These are phyloP conservation scores for Kodamaea suecica DNA, from an alignment of 1,139 yeast genomes.

Conservation along the genomic window DNA sequence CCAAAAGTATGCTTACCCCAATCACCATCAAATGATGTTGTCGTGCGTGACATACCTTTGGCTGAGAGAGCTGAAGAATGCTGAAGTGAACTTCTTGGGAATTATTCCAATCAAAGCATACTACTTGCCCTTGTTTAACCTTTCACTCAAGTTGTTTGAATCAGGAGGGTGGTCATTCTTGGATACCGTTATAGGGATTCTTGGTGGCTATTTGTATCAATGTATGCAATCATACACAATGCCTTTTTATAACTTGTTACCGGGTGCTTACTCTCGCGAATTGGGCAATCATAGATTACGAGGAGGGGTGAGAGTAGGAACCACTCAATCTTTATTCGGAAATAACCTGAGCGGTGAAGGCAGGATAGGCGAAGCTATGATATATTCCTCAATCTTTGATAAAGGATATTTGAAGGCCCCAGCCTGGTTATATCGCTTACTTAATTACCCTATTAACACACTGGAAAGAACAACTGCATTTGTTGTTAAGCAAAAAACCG, in stretches of 20 bases:
- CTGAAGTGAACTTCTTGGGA: slow-evolving; percentile 49
- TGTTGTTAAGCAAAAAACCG: slow-evolving; percentile 1
- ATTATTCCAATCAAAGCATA: slow-evolving; percentile 58
- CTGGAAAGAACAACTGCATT: slow-evolving; percentile 34
- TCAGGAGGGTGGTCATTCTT: slow-evolving; percentile 40
- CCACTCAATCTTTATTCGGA: slow-evolving; percentile 8
- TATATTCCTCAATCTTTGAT: slow-evolving; percentile 39
- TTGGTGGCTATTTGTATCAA: slow-evolving; percentile 56
- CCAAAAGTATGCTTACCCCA: slow-evolving; percentile 19
- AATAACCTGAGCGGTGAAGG: neutral
- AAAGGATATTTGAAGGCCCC: slow-evolving; percentile 47
- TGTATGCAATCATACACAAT: slow-evolving; percentile 56
- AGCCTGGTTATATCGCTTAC: slow-evolving; percentile 29
- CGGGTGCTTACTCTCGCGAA: slow-evolving; percentile 41
- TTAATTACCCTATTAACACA: slow-evolving; percentile 30
- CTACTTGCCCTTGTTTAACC: slow-evolving; percentile 53
- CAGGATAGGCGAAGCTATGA: slow-evolving; percentile 17
- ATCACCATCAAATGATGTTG: slow-evolving; percentile 40
- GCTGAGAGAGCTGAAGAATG: slow-evolving; percentile 53
- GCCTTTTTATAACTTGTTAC: slow-evolving; percentile 41
- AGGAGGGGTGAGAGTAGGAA: slow-evolving; percentile 33
- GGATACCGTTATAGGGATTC: slow-evolving; percentile 46
- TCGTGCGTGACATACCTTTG: slow-evolving; percentile 59
- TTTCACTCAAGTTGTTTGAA: slow-evolving; percentile 45
- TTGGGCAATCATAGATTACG: slow-evolving; percentile 6